Percentiles rank a stretch among this genome's conserved stretches.
Evolutionary conservation across 2,329 filamentous ascomycete species (phyloP).

Genomic region (Pseudocercospora eumusae): DNA sequence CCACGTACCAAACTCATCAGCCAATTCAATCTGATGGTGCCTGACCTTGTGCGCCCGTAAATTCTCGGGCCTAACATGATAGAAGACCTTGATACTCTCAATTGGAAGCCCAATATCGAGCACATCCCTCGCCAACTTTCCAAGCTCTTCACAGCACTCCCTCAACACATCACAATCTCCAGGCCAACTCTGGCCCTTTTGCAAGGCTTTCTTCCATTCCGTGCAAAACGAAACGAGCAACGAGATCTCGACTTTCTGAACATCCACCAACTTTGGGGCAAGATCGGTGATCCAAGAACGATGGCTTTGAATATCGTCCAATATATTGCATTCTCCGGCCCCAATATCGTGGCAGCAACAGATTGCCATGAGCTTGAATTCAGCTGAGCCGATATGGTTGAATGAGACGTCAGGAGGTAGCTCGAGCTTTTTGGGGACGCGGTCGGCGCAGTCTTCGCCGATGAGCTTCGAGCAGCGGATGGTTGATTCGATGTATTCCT

Average conservation of each 20-base stretch:
- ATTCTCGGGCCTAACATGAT: neutral
- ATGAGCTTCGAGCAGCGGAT: neutral
- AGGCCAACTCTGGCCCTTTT: neutral
- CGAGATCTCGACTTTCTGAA: neutral
- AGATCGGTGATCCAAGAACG: neutral
- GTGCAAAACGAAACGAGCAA: neutral
- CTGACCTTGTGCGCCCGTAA: neutral
- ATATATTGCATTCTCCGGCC: neutral
- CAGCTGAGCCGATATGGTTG: neutral
- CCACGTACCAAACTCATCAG: neutral
- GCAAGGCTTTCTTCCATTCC: neutral
- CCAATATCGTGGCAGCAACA: neutral
- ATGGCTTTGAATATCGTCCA: neutral
- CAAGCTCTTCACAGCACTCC: neutral
- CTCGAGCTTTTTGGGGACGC: neutral
- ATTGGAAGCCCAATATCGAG: neutral
- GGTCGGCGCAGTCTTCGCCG: neutral
- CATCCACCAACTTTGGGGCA: neutral
- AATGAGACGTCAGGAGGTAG: neutral
- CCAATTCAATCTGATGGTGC: neutral
- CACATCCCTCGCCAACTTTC: neutral
- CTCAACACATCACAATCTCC: neutral
- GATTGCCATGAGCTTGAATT: neutral
- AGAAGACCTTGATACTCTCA: neutral
- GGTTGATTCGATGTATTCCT: neutral